Percentiles rank a stretch among this genome's conserved stretches.
Conservation (phyloP, 805 yeast species). For the Blastobotrys chiropterorum region DNA sequence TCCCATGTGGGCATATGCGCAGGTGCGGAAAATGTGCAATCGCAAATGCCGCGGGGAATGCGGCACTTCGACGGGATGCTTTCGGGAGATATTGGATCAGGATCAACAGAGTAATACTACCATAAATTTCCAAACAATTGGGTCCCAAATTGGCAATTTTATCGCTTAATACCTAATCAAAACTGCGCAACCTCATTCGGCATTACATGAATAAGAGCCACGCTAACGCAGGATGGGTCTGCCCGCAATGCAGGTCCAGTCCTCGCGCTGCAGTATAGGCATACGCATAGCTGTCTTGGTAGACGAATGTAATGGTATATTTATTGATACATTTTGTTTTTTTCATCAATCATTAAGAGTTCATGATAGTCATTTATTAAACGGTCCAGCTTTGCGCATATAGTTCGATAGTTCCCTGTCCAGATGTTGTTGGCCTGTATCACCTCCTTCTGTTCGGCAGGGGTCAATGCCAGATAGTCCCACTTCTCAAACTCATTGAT, state of each 20-base stretch:
- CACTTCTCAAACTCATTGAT: not conserved
- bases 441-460: not conserved
- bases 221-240: not conserved
- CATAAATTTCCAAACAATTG: too few species aligned
- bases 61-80: too few species aligned
- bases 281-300: too few species aligned
- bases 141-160: too few species aligned
- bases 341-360: not conserved
- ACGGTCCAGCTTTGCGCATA: not conserved
- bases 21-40: too few species aligned
- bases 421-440: not conserved
- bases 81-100: too few species aligned
- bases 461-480: not conserved
- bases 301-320: not conserved
- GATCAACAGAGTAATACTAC: too few species aligned
- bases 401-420: not conserved
- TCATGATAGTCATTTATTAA: not conserved
- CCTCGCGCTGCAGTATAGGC: not conserved
- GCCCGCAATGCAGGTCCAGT: not conserved
- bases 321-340: not conserved
- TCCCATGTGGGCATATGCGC: too few species aligned
- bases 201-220: not conserved
- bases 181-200: too few species aligned
- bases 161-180: too few species aligned
- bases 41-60: too few species aligned